Percentiles rank a stretch among this genome's conserved stretches.
Conservation (phyloP, 139 green algal species). For the Axilococcus clingmanii region DNA sequence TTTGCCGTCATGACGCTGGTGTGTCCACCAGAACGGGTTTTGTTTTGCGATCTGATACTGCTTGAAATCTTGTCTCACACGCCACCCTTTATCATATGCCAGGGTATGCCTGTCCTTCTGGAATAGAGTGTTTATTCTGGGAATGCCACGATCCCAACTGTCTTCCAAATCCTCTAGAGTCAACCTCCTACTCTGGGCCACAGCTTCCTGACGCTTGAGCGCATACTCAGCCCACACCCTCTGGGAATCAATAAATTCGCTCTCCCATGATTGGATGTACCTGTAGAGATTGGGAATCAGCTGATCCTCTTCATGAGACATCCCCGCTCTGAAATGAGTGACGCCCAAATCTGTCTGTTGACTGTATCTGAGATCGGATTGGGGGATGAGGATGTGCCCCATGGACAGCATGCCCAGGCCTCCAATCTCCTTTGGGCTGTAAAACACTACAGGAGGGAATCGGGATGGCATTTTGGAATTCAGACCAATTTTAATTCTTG, state of each 20-base stretch:
- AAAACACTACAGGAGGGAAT: conserved; percentile 98
- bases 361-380: conserved; percentile 60
- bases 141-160: conserved; percentile 96
- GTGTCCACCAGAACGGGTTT: conserved; percentile 99
- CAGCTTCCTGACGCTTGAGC: conserved; percentile 88
- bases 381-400: conserved; percentile 98
- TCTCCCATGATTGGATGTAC: conserved; percentile 96
- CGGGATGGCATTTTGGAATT: conserved; percentile 97
- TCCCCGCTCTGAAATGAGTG: conserved; percentile 96
- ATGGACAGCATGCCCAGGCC: conserved; percentile 99
- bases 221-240: conserved; percentile 99
- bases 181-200: conserved; percentile 63
- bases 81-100: conserved; percentile 98
- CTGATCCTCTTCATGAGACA: conserved; percentile 98
- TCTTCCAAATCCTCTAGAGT: conserved; percentile 94
- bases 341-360: conserved; percentile 91
- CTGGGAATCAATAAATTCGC: conserved; percentile 95
- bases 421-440: conserved; percentile 97
- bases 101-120: conserved; percentile 98
- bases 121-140: conserved; percentile 99
- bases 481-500: conserved; percentile 93
- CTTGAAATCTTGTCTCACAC: conserved; percentile 95
- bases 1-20: conserved; percentile 98
- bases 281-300: conserved; percentile 99
- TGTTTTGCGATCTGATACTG: conserved; percentile 60